phyloP scores from a whole-genome alignment of 441 rosid genomes.

The Gossypium davidsonii region DNA sequence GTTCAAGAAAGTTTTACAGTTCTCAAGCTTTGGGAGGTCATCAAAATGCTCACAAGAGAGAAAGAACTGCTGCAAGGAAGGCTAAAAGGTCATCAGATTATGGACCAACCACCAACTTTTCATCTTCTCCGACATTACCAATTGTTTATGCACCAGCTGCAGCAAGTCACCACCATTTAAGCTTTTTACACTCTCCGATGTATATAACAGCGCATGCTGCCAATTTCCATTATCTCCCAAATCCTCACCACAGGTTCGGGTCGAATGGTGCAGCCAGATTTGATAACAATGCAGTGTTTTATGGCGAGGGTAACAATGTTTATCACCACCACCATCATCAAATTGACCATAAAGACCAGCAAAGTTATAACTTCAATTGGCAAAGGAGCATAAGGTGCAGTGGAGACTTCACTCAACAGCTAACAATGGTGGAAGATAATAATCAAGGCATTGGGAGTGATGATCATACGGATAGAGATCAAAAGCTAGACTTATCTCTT shows the following conservation, averaged over 20 bases:
- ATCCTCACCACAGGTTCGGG: constrained; percentile 28
- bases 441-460: constrained; percentile 15
- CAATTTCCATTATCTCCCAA: constrained; percentile 33
- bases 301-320: constrained; percentile 18
- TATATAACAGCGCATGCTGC: constrained; percentile 42
- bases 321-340: constrained; percentile 13
- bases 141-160: constrained; percentile 34
- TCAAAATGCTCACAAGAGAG: constrained; percentile 70
- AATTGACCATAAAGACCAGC: constrained; percentile 22
- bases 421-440: constrained; percentile 17
- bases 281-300: constrained; percentile 16
- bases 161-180: constrained; percentile 30
- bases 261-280: constrained; percentile 35
- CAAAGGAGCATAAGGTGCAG: constrained; percentile 33
- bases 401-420: constrained; percentile 18
- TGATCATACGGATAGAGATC: constrained; percentile 30
- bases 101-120: constrained; percentile 26
- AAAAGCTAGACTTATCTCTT: constrained; percentile 67
- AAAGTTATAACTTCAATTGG: constrained; percentile 29
- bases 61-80: constrained; percentile 60
- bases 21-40: constrained; percentile 74
- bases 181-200: constrained; percentile 41
- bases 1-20: constrained; percentile 56
- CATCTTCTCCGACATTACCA: constrained; percentile 37
- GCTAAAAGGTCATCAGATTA: constrained; percentile 49